Evolutionary conservation across 306 rosid species (phyloP).

Genomic region (Cucurbita moschata): DNA sequence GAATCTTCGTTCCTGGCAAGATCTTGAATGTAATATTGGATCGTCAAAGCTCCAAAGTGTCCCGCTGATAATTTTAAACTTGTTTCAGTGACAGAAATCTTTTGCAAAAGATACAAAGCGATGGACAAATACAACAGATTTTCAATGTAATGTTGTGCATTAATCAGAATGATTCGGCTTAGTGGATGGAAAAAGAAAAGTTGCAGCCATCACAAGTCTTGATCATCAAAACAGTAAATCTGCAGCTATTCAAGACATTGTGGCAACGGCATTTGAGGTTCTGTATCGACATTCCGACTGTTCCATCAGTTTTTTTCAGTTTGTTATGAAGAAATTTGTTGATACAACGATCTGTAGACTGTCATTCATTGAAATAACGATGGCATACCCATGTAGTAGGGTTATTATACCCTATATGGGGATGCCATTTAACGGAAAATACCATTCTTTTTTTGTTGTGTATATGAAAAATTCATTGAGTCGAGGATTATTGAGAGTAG

Average conservation of each 20-base stretch:
- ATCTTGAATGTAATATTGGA: slow-evolving; percentile 80
- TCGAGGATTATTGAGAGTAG: too few relatives aligned
- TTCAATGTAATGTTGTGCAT: background rate
- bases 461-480: too few relatives aligned
- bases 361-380: background rate
- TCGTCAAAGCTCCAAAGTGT: slow-evolving; percentile 42
- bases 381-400: background rate
- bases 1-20: slow-evolving; percentile 78
- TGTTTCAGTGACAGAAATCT: background rate
- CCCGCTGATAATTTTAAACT: slow-evolving; percentile 15
- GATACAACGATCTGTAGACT: background rate
- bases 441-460: too few relatives aligned
- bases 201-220: background rate
- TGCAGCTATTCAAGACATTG: background rate
- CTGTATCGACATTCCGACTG: background rate
- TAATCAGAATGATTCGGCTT: background rate
- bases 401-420: background rate
- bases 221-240: background rate
- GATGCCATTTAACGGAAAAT: background rate
- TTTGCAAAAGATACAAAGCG: background rate
- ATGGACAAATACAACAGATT: background rate
- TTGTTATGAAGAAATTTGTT: background rate
- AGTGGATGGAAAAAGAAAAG: background rate
- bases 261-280: background rate
- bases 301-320: background rate